Evolutionary conservation across 208 protist species (phyloP), one percentile per base, ranked within the genome.

Genomic region (Leishmania aethiopica): DNA sequence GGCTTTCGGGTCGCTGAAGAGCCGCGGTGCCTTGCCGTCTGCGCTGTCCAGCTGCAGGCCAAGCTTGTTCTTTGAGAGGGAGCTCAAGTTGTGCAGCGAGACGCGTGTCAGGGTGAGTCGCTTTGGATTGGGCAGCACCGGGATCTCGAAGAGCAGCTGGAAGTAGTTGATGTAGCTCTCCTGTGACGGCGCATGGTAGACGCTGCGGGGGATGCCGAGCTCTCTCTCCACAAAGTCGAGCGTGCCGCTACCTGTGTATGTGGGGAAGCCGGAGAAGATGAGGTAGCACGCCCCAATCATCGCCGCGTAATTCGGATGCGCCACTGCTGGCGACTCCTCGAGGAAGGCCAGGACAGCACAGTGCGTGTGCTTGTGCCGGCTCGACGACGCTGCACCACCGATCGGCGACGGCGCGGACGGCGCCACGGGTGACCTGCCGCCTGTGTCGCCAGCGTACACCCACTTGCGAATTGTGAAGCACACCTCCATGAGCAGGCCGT

Each of bases 141-240:
- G 93, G 53, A 93, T 90, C 53, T 93, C 90, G 78, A 96, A 90
- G 69, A 96, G 89, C 42, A 96, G 85, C 80, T 92, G 91, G 78
- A 96, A 96, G 83, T 95, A 96, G 72, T 93, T 95, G 77, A 91
- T 89, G 82, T 95, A 96, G 78, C 84, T 91, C 87, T 93, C 89
- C 83, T 96, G 93, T 32, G 91, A 95, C 11, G 90, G 85, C 0
- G 85, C 84, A 79, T 94, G 91, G 78, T 88, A 92, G 19, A 35
- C 64, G 78, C 93, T 96, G 64, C 87, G 89, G 13, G 55, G 17
- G 66, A 96, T 83, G 62, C 88, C 86, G 2, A 96, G 70, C 64
- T 93, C 88, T 71, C 85, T 77, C 82, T 96, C 91, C 1, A 96
- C 89, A 78, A 90, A 91, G 35, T 84, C 86, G 4, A 96, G 76